Base-by-base conservation (phyloP, 768 basidiomycete species). In the Xerocomus potaroensis region DNA sequence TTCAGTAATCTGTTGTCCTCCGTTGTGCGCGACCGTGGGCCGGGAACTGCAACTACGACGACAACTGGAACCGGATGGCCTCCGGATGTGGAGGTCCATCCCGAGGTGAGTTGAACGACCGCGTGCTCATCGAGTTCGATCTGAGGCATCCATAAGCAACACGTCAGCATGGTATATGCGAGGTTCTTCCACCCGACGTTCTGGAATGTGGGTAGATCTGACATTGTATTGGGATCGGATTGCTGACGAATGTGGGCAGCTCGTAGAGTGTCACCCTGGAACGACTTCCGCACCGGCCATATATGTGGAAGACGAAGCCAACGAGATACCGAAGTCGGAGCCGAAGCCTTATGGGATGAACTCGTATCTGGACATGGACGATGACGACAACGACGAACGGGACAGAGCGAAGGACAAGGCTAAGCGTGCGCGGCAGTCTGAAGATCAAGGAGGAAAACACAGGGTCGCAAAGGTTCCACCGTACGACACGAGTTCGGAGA, bases 161-260 rank as follows among this genome's bases (percentile, higher is more conserved):
- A 62, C 24, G 50, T 57, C 3, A 60, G 35, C 15, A 60, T 61
- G 57, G 47, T 61, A 0, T 59, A 61, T 23, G 59, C 57, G 1
- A 53, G 31, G 39, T 51, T 43, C 36, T 61, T 61, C 27, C 60
- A 62, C 23, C 60, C 60, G 6, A 51, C 45, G 1, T 47, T 47
- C 34, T 61, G 59, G 60, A 50, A 62, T 24, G 60, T 57, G 27
- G 36, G 51, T 38, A 15, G 0, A 24, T 11, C 16, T 1, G 4
- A 15, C 12, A n/a, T 29, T 7, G 8, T 12, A 4, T 29, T n/a
- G 7, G 4, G 1, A 1, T 1, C 26, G 6, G 5, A 6, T 22
- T 38, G 5, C 32, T 43, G 5, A 50, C n/a, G 14, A 3, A 31
- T 3, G 7, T 11, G 5, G 1, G 0, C 36, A 61, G 60, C 19